Conservation (phyloP, 2,329 filamentous ascomycete species). For the Byssoonygena ceratinophila region DNA sequence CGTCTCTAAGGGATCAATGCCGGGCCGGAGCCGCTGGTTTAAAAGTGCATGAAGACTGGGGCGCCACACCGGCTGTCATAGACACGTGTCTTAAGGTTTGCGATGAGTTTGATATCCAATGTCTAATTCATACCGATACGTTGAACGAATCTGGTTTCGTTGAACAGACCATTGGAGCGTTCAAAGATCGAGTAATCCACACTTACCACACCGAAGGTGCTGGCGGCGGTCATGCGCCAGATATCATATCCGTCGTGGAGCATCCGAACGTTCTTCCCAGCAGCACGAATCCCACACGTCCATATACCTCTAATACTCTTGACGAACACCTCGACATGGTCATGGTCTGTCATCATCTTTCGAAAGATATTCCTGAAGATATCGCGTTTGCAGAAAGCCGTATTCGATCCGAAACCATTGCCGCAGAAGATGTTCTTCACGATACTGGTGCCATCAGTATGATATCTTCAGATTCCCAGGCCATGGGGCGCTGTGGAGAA, state of each 20-base stretch:
- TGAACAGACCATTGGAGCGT: slow-evolving; percentile 74
- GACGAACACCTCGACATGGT: slow-evolving; percentile 97
- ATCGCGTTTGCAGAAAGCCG: slow-evolving; percentile 90
- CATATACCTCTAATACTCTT: slow-evolving; percentile 81
- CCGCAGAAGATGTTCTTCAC: slow-evolving; percentile 89
- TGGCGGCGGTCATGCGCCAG: slow-evolving; percentile 85
- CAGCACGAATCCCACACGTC: slow-evolving; percentile 84
- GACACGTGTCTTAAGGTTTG: slow-evolving; percentile 77
- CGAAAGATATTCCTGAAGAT: slow-evolving; percentile 86
- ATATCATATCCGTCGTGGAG: slow-evolving; percentile 90
- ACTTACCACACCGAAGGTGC: slow-evolving; percentile 96
- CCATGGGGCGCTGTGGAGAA: slow-evolving; percentile 93
- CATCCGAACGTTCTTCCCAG: slow-evolving; percentile 78
- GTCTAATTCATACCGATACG: slow-evolving; percentile 89
- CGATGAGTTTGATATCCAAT: slow-evolving; percentile 85
- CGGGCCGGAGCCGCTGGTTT: slow-evolving; percentile 77
- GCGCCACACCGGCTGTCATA: slow-evolving; percentile 79
- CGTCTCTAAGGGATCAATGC: slow-evolving; percentile 66
- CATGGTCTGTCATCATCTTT: slow-evolving; percentile 94
- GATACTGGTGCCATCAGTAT: slow-evolving; percentile 92
- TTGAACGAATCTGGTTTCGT: slow-evolving; percentile 97
- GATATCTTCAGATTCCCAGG: slow-evolving; percentile 93
- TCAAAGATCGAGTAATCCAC: slow-evolving; percentile 81
- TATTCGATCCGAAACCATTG: slow-evolving; percentile 92
- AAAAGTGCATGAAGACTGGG: slow-evolving; percentile 96